Evolutionary conservation across 768 basidiomycete species (phyloP).

Genomic region (Pisolithus marmoratus): DNA sequence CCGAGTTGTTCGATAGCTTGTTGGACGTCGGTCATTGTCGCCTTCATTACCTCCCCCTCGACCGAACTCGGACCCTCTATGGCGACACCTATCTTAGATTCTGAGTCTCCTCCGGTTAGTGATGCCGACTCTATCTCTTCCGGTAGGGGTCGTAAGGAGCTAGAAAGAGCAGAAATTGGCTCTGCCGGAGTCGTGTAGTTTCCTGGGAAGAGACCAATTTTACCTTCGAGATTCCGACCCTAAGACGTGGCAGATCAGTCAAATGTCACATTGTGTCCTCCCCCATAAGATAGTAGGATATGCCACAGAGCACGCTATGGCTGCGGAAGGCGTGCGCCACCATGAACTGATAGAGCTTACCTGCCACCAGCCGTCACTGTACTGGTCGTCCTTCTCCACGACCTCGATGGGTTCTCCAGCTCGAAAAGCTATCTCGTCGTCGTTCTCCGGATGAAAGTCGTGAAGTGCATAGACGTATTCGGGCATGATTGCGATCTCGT

Average conservation of each 20-base stretch:
- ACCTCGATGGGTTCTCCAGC: constrained; percentile 87
- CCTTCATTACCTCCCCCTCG: constrained; percentile 66
- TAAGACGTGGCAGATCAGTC: constrained; percentile 23
- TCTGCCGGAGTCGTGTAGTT: constrained; percentile 72
- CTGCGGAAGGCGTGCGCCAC: constrained; percentile 5
- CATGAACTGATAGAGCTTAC: no score
- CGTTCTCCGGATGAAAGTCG: constrained; percentile 86
- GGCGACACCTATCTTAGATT: constrained; percentile 23
- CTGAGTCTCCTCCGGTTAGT: constrained; percentile 17
- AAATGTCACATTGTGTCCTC: not conserved
- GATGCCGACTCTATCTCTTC: constrained; percentile 44
- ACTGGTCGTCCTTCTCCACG: constrained; percentile 88
- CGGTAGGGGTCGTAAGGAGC: constrained; percentile 37
- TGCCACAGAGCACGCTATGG: not conserved
- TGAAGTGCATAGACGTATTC: constrained; percentile 87
- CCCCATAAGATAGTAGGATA: not conserved
- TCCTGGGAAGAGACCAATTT: constrained; percentile 86
- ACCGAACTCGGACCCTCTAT: constrained; percentile 16
- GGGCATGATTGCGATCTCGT: constrained; percentile 41
- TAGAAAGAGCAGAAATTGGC: constrained; percentile 26
- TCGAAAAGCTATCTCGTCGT: constrained; percentile 84
- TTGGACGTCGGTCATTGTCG: constrained; percentile 87
- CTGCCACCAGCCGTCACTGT: constrained; percentile 96
- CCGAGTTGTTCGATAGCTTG: constrained; percentile 86
- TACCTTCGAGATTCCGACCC: constrained; percentile 81